Evolutionary conservation across 73 alveolate genomes (phyloP), one percentile per base, ranked within the genome.

Genomic region (Paraurostyla sp.): DNA sequence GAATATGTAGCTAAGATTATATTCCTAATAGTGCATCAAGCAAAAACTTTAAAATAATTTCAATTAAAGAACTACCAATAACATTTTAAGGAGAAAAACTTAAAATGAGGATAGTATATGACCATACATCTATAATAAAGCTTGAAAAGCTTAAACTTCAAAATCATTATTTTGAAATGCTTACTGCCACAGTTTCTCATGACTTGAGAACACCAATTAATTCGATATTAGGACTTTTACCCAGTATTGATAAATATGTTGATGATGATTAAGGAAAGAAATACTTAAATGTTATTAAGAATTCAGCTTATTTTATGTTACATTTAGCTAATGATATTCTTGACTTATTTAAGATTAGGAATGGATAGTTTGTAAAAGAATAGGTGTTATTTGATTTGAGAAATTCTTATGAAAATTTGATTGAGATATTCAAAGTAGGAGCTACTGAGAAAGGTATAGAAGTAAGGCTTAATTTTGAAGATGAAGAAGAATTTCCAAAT

Each of bases 161-260:
- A 22, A 62, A 62, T 35, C 80, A 62, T 22, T 62, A 22, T 50
- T 35, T 20, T 32, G 80, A 62, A 22, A 62, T 62, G 50, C 54
- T 62, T 6, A 62, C 80, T 22, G 80, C 80, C 80, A 62, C 80
- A 9, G 80, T 62, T 4, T 62, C 80, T 15, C 80, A 62, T 35
- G 80, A 62, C 25, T 23, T 62, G n/a, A 15, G 80, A 11, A 62
- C 80, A 6, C 80, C 80, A 6, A 6, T 62, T 9, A 62, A 62
- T 62, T 45, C 80, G 22, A 62, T 62, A 23, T 15, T 62, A 20
- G 80, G 80, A 25, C 58, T 62, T 6, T 29, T 29, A 22, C 16
- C 16, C 16, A 32, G 29, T 23, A 32, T 62, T 45, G 52, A 62
- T 32, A 35, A 35, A 13, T 62, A 22, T 62, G 25, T 62, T 7